Conservation (phyloP, 225 moss, liverwort and hornwort genomes). For the Bryoerythrophyllum caledonicum region DNA sequence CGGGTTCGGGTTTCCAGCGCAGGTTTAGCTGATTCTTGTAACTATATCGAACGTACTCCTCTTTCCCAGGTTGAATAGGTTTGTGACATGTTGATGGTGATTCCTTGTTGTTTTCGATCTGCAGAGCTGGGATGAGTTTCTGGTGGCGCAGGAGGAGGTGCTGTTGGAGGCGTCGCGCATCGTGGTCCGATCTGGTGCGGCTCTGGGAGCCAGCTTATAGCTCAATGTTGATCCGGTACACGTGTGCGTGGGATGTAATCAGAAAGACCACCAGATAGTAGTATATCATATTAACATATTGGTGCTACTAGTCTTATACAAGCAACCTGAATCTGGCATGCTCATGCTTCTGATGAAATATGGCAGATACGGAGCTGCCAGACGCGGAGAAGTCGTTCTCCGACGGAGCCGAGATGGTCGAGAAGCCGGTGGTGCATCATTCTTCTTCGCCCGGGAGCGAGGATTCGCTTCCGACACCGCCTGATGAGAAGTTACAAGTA, state of each 20-base stretch:
- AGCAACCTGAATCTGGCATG: too few relatives aligned
- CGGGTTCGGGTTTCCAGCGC: too few relatives aligned
- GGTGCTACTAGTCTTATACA: too few relatives aligned
- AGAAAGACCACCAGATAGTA: background rate
- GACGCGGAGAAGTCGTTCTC: slow-evolving; percentile 25
- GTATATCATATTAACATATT: too few relatives aligned
- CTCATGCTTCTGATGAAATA: too few relatives aligned
- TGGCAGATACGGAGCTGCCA: slow-evolving; percentile 15
- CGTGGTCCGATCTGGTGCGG: slow-evolving; percentile 57
- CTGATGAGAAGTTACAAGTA: slow-evolving; percentile 7
- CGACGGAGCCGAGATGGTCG: slow-evolving; percentile 35
- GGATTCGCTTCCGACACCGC: background rate
- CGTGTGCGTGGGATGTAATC: too few relatives aligned
- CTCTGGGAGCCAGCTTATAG: slow-evolving; percentile 46
- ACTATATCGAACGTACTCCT: too few relatives aligned
- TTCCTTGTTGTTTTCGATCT: background rate
- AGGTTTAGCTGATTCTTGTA: too few relatives aligned
- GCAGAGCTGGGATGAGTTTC: slow-evolving; percentile 61
- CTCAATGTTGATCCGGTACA: background rate
- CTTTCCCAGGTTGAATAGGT: too few relatives aligned
- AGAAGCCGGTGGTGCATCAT: slow-evolving; percentile 28
- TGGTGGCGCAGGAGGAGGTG: slow-evolving; percentile 50
- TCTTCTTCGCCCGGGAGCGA: slow-evolving; percentile 19
- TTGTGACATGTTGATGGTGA: too few relatives aligned
- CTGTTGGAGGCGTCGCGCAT: slow-evolving; percentile 64